A percentile compares a stretch with the other conserved stretches of the same genome.
These are phyloP conservation scores for Hortaea sp. DNA, from an alignment of 2,329 filamentous ascomycete species.

Conservation along the genomic window DNA sequence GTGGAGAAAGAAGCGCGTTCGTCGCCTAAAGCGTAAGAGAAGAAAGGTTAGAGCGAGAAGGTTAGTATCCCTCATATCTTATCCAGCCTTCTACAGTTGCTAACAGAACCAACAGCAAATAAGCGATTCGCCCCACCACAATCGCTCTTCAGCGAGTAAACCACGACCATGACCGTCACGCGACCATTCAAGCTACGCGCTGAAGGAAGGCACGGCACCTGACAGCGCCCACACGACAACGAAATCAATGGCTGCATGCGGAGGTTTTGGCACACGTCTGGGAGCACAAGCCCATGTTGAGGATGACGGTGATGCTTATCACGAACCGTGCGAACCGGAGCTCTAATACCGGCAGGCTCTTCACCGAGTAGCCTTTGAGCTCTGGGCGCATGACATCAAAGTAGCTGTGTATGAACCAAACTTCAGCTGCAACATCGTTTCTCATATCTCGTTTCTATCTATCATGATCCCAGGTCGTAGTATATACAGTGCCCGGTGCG, in stretches of 20 bases:
- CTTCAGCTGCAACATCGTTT: neutral
- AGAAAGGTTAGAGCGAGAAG: slow-evolving; percentile 98
- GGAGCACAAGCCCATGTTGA: slow-evolving; percentile 2
- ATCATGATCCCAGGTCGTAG: slow-evolving; percentile 57
- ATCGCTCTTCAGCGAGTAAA: slow-evolving; percentile 6
- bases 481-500: slow-evolving; percentile 73
- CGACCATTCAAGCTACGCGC: slow-evolving; percentile 20
- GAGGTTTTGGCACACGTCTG: slow-evolving; percentile 6
- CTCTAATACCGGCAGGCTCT: slow-evolving; percentile 21
- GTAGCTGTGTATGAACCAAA: slow-evolving; percentile 3
- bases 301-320: slow-evolving; percentile 5
- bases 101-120: slow-evolving; percentile 24
- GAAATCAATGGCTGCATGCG: slow-evolving; percentile 7
- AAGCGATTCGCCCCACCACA: slow-evolving; percentile 36
- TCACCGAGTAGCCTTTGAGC: slow-evolving; percentile 16
- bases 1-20: slow-evolving; percentile 99
- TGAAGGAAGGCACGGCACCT: slow-evolving; percentile 26
- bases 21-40: slow-evolving; percentile 99
- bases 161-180: slow-evolving; percentile 18
- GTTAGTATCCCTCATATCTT: slow-evolving; percentile 49
- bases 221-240: slow-evolving; percentile 18
- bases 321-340: slow-evolving; percentile 2
- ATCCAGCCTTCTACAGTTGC: neutral
- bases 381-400: slow-evolving; percentile 1
- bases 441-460: neutral